Percentiles rank a stretch among this genome's conserved stretches.
These are phyloP conservation scores for Yarrowia sp. DNA, from an alignment of 805 yeast species.

Conservation along the genomic window DNA sequence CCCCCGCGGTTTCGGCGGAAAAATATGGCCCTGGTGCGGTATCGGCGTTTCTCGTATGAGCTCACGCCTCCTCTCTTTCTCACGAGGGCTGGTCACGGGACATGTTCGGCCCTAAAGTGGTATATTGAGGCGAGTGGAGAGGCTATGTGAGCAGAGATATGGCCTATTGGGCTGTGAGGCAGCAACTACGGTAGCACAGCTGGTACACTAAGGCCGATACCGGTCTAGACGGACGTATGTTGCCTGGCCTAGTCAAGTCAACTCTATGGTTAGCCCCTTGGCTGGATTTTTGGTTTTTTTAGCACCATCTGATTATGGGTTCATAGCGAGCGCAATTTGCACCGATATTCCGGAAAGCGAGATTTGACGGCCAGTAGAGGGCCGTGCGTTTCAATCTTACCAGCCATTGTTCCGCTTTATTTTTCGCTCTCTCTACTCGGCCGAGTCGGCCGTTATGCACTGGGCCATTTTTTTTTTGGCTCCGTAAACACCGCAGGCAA, in stretches of 20 bases:
- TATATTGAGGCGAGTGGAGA: background rate
- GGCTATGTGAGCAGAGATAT: no score
- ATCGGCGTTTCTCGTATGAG: slow-evolving; percentile 3
- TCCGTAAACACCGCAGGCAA: background rate
- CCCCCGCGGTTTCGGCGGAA: background rate
- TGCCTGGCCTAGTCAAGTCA: background rate
- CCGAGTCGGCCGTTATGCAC: slow-evolving; percentile 23
- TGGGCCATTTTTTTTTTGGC: background rate
- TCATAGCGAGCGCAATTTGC: no score
- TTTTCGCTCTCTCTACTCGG: background rate
- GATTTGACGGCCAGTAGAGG: background rate
- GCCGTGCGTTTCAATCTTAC: background rate
- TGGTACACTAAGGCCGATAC: background rate
- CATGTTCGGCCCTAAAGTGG: slow-evolving; percentile 1
- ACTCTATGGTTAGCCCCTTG: slow-evolving; percentile 7
- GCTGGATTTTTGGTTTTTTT: background rate
- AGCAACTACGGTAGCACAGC: no score
- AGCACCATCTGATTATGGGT: background rate
- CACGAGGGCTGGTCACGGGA: slow-evolving; percentile 15
- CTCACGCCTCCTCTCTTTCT: background rate
- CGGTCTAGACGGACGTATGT: background rate
- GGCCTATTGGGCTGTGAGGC: no score
- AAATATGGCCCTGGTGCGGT: background rate
- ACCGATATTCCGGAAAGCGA: no score
- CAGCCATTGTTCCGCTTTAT: no score